Conservation (phyloP, 306 rosid genomes). For the Oxytropis ochrocephala region DNA sequence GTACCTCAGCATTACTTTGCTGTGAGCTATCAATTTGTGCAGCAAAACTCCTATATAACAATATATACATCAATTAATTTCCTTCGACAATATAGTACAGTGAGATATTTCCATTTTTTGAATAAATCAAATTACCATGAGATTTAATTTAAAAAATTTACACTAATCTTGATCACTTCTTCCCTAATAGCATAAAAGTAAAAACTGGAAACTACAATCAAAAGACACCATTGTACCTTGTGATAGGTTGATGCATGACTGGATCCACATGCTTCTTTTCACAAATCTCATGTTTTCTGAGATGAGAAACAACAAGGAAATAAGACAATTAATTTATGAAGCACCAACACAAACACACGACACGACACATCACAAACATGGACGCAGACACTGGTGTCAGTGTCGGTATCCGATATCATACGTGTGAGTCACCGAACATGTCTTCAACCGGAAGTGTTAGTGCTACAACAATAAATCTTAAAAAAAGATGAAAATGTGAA, state of each 20-base stretch:
- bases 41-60: conserved; percentile 55
- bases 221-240: conserved; percentile 45
- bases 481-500: neutral
- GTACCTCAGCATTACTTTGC: conserved; percentile 49
- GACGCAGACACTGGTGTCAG: no score
- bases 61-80: neutral
- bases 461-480: no score
- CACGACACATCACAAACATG: no score
- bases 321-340: neutral
- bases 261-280: conserved; percentile 94
- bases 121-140: neutral
- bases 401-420: no score
- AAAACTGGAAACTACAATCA: neutral
- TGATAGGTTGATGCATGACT: conserved; percentile 73
- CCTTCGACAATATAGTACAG: neutral
- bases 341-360: no score
- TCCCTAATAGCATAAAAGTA: neutral
- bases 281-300: conserved; percentile 47
- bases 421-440: no score
- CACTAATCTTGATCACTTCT: neutral
- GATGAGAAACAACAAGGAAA: neutral
- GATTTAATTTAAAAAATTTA: conserved; percentile 12
- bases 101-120: no score
- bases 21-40: conserved; percentile 65
- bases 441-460: no score